Conservation (phyloP, 2,329 filamentous ascomycete genomes). For the Dryadomyces quercus-mongolicae region DNA sequence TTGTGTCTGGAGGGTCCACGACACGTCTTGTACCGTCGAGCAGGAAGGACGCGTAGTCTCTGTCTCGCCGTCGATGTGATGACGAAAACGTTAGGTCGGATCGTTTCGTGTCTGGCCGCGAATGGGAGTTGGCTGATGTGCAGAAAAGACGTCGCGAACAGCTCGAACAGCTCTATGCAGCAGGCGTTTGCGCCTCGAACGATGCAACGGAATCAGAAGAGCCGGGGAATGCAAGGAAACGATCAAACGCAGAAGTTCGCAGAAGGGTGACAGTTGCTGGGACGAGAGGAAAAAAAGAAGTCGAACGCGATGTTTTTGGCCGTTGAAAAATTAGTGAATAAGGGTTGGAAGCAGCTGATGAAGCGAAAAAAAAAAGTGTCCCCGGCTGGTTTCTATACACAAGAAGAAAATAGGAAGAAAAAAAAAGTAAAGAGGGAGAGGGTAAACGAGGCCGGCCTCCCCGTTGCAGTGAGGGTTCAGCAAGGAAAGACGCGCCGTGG, state of each 20-base stretch:
- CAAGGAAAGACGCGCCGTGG: slow-evolving; percentile 1
- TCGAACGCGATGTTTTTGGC: not conserved
- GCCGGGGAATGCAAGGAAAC: not conserved
- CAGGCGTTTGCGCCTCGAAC: not conserved
- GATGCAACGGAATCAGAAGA: not conserved
- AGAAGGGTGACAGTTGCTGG: not conserved
- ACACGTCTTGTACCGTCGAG: not conserved
- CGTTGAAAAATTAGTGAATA: not conserved
- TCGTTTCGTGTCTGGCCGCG: not conserved
- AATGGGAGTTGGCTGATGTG: not conserved
- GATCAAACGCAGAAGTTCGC: not conserved
- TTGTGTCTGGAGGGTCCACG: not conserved
- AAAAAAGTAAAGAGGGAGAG: not conserved
- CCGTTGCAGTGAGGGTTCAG: not conserved
- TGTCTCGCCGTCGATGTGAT: too few relatives aligned
- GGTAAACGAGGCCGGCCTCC: slow-evolving; percentile 1
- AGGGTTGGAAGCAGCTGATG: not conserved
- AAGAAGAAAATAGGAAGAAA: not conserved
- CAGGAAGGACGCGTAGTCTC: not conserved
- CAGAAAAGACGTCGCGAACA: not conserved
- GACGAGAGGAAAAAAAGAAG: too few relatives aligned
- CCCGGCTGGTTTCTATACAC: not conserved
- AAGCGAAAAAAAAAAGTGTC: not conserved
- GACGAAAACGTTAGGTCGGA: not conserved
- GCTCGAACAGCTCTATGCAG: too few relatives aligned